These are phyloP conservation scores for Echria macrotheca DNA, from an alignment of 495 filamentous ascomycete genomes.

Conservation along the genomic window DNA sequence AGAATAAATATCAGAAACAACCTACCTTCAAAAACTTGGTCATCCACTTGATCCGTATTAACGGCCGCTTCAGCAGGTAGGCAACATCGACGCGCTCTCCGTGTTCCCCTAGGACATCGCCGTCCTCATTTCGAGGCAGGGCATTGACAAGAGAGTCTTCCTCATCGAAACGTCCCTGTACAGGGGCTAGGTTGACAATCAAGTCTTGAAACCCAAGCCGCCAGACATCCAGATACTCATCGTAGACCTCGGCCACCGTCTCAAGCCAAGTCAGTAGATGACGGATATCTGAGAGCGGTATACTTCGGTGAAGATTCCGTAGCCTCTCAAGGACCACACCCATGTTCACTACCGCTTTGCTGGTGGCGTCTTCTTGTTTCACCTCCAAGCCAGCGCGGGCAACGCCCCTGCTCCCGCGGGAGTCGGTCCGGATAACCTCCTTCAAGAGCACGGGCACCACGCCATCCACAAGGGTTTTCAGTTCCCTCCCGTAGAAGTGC, in stretches of 20 bases:
- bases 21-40: conserved; percentile 72
- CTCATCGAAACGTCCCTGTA: conserved; percentile 43
- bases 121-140: conserved; percentile 69
- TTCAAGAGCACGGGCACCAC: conserved; percentile 89
- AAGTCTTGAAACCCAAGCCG: conserved; percentile 92
- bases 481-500: conserved; percentile 82
- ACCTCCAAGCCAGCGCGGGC: conserved; percentile 36
- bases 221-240: conserved; percentile 86
- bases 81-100: conserved; percentile 94
- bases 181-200: conserved; percentile 84
- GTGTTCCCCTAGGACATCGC: conserved; percentile 68
- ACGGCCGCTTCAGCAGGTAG: conserved; percentile 80
- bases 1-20: too few relatives aligned
- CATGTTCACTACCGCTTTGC: conserved; percentile 91
- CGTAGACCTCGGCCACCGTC: conserved; percentile 69
- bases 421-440: conserved; percentile 70
- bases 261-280: conserved; percentile 76
- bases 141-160: conserved; percentile 59
- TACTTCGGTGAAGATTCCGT: conserved; percentile 69
- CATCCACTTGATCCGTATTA: conserved; percentile 84
- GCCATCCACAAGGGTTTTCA: conserved; percentile 90
- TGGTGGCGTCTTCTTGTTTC: conserved; percentile 45
- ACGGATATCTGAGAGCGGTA: conserved; percentile 64
- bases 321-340: conserved; percentile 82
- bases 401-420: conserved; percentile 45